A percentile compares a stretch with the other conserved stretches of the same genome.
Conservation (phyloP, 768 basidiomycete genomes). For the Cyathus striatus region DNA sequence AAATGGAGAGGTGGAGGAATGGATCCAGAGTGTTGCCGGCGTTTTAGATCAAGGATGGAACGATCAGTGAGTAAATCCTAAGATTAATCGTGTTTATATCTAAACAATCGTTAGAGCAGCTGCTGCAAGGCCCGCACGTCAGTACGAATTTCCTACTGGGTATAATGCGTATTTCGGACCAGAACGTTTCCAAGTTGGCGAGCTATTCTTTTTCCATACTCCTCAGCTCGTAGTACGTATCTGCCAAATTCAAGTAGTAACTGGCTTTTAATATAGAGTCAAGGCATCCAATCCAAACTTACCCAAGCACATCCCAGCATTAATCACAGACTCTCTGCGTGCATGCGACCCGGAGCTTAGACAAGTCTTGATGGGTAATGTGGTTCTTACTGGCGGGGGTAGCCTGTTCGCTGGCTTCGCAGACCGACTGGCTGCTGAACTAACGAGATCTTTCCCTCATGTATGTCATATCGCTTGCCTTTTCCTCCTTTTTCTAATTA, state of each 20-base stretch:
- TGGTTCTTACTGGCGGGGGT: conserved; percentile 95
- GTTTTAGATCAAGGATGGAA: conserved; percentile 88
- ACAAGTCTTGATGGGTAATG: conserved; percentile 84
- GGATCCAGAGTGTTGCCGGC: conserved; percentile 85
- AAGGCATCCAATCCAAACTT: conserved; percentile 57
- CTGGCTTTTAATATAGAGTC: conserved; percentile 2
- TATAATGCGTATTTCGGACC: conserved; percentile 78
- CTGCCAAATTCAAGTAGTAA: conserved; percentile 3
- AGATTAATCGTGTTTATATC: background rate
- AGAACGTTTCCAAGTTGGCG: conserved; percentile 81
- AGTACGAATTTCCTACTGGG: conserved; percentile 96
- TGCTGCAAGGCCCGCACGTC: conserved; percentile 48
- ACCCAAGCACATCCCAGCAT: conserved; percentile 69
- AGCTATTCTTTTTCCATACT: conserved; percentile 83
- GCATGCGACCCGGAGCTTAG: conserved; percentile 91
- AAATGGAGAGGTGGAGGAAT: conserved; percentile 82
- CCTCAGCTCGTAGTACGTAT: conserved; percentile 44
- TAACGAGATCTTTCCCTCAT: conserved; percentile 70
- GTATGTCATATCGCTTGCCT: conserved; percentile 38
- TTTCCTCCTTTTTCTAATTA: background rate
- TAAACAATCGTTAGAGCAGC: conserved; percentile 42
- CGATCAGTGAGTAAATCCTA: conserved; percentile 59
- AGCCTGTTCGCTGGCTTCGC: conserved; percentile 81
- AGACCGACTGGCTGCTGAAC: conserved; percentile 77
- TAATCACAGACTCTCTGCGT: conserved; percentile 75